phyloP scores from a whole-genome alignment of 495 filamentous ascomycete species.

The Tuber brumale region DNA sequence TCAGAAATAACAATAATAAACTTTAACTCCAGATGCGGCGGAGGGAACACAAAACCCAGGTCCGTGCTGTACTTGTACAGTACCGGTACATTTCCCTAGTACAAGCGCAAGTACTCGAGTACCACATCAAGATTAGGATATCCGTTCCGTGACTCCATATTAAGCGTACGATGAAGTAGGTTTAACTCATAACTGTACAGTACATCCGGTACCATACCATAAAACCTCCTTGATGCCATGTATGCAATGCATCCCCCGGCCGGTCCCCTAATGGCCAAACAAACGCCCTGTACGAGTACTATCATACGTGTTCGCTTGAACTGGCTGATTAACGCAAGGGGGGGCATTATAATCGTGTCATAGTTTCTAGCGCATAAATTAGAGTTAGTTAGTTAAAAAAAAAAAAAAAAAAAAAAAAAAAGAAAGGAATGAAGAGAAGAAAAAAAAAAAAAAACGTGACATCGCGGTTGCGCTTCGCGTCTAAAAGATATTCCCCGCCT shows the following conservation, averaged over 20 bases:
- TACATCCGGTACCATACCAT: neutral
- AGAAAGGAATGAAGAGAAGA: too few species aligned
- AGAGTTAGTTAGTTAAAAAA: neutral
- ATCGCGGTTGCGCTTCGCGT: slow-evolving; percentile 3
- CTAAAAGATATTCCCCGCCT: neutral
- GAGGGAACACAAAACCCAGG: neutral
- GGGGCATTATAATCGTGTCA: neutral
- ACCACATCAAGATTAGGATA: neutral
- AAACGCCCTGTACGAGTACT: neutral
- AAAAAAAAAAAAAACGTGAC: neutral
- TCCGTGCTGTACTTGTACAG: neutral
- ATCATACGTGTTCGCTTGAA: neutral
- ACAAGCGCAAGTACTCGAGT: neutral
- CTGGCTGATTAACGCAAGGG: neutral
- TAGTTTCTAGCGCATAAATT: neutral
- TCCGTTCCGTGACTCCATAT: neutral
- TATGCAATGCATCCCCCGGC: neutral
- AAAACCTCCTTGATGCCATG: neutral
- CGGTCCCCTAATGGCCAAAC: neutral
- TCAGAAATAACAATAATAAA: neutral
- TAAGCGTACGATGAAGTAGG: neutral
- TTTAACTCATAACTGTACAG: neutral
- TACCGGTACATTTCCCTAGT: neutral
- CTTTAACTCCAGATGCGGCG: neutral
- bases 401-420: neutral